These are phyloP conservation scores for Penicillium hesseltinei DNA, from an alignment of 2,329 filamentous ascomycete genomes.

Conservation along the genomic window DNA sequence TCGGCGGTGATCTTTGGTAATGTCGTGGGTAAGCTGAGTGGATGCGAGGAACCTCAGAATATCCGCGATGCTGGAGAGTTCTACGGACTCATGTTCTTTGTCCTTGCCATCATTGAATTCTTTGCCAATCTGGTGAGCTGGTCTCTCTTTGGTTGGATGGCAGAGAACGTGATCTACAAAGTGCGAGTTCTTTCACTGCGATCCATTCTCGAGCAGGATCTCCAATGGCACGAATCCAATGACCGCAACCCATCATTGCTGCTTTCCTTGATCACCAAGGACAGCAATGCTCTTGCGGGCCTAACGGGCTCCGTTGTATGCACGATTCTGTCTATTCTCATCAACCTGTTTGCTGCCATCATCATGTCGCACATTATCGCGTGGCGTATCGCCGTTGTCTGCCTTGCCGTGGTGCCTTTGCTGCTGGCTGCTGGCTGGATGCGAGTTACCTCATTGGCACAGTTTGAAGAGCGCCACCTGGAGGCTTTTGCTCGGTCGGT, in stretches of 20 bases:
- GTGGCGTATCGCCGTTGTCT: conserved; percentile 74
- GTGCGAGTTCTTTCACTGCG: conserved; percentile 63
- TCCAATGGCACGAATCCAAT: conserved; percentile 68
- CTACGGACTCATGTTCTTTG: conserved; percentile 59
- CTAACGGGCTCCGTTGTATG: conserved; percentile 70
- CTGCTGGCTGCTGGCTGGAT: conserved; percentile 67
- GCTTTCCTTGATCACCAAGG: conserved; percentile 66
- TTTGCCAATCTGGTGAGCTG: conserved; percentile 62
- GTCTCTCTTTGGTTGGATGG: conserved; percentile 56
- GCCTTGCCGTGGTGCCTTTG: conserved; percentile 65
- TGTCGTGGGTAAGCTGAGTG: conserved; percentile 55
- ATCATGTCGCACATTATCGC: conserved; percentile 68
- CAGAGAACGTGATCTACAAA: conserved; percentile 64
- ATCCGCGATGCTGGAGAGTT: conserved; percentile 54
- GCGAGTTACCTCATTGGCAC: conserved; percentile 60
- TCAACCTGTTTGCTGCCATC: conserved; percentile 68
- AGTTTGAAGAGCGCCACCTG: conserved; percentile 54
- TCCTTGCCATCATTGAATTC: conserved; percentile 60
- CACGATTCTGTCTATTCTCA: conserved; percentile 64
- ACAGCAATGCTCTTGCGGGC: conserved; percentile 65
- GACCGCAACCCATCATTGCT: conserved; percentile 60
- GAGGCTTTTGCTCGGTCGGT: conserved; percentile 52
- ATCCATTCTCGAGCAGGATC: conserved; percentile 61
- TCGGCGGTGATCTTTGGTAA: conserved; percentile 61
- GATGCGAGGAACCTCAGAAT: conserved; percentile 50